Evolutionary conservation across 1,139 yeast genomes (phyloP), one percentile per base, ranked within the genome.

Genomic region (Lodderomyces beijingensis): DNA sequence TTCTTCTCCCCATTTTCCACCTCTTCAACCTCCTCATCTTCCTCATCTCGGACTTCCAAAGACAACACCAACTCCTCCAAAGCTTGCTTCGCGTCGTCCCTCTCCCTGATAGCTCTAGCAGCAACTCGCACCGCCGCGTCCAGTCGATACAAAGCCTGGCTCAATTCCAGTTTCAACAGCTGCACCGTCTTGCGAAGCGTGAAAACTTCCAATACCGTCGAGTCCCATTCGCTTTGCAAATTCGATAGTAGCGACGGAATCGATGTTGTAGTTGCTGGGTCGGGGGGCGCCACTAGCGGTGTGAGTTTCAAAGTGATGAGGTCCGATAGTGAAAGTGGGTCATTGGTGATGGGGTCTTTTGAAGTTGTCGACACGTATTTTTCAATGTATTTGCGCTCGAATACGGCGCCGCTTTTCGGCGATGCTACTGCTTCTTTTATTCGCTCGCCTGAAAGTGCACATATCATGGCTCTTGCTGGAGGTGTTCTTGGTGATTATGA

Each of bases 81-180:
- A 1, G 86, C 85, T 5, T 51, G 53, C 34, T 68, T 65, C 1
- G 86, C 82, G 35, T 81, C 89, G 45, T 87, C 95, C 28, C 93
- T 59, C 47, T 87, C 95, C 37, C 68, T 67, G 7, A 80, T 65
- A 2, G 88, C 77, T 27, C 71, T 70, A 0, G 95, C 79, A 0
- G 93, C 94, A 3, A 89, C 96, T 36, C 88, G 65, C 3, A 84
- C 78, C 1, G 96, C 95, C 0, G 97, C 96, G 53, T 89, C 97
- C 44, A 83, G 84, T 45, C 80, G 84, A 49, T 87, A 88, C 25
- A 88, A 60, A 0, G 95, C 81, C 4, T 83, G 60, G 27, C 93
- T 80, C 36, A 89, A 59, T 48, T 87, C 93, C 47, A 82, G 77
- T 40, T 83, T 70, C 2, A 91, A 71, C 22, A 65, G 63, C 32